Evolutionary conservation across 73 alveolate genomes (phyloP), one percentile per base, ranked within the genome.

Genomic region (Tetrahymena thermophila): DNA sequence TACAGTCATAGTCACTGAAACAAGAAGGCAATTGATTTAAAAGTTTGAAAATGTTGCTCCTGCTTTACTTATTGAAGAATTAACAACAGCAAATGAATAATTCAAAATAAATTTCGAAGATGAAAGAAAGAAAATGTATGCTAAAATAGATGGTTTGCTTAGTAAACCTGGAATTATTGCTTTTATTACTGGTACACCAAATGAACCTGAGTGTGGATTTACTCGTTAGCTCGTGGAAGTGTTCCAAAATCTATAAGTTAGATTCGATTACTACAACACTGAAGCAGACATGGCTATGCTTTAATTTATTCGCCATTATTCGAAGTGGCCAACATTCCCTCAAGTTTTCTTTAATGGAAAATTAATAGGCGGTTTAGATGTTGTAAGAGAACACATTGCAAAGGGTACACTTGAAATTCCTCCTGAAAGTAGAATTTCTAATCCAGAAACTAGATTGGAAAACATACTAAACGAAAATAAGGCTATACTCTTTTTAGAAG

Each of bases 291-390:
- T 71, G 16, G 84, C n/a, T 14, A 94, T 94, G 95, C 95, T 94
- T 38, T 34, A 31, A 3, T 94, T 43, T 38, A 85, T 94, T 43
- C 93, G 93, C 13, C 58, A 97, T 95, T 98, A 94, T 94, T 96
- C 99, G 16, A 96, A 98, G 94, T 98, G 99, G 99, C 98, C 99
- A 23, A 98, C 99, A 13, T 96, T 97, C 84, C 99, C 99, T 16
- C 97, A 98, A 94, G 96, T 98, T 16, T 98, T 98, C 85, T 83
- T 98, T 8, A 96, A 96, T 84, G 96, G 96, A 40, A 96, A 98
- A 96, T 96, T 98, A 94, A 56, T 98, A 28, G 99, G 99, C 8
- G 99, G 99, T 13, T 96, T 98, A 93, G 99, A 98, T 95, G 98
- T 98, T 23, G 35, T n/a, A 28, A 71, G 89, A 71, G 89, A 71